Percentiles rank a stretch among this genome's conserved stretches.
Evolutionary conservation across 345 rosid genomes (phyloP).

Genomic region (Eucalyptus rudis): DNA sequence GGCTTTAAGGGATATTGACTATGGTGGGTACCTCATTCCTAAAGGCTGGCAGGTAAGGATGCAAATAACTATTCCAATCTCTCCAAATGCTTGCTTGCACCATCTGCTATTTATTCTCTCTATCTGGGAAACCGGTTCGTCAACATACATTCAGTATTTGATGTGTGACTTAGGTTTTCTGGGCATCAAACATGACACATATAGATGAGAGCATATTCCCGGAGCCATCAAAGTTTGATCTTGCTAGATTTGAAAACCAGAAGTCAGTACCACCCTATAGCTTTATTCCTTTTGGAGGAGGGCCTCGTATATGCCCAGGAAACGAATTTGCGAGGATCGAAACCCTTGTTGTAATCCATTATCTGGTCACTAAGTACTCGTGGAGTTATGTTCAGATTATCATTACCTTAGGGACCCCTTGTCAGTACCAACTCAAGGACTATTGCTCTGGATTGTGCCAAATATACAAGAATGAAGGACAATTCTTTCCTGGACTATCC

Average conservation of each 20-base stretch:
- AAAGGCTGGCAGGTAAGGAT: constrained; percentile 30
- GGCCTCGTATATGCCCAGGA: constrained; percentile 12
- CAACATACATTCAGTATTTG: no score
- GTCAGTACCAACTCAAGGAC: constrained; percentile 32
- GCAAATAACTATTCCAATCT: neutral
- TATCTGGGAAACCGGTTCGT: neutral
- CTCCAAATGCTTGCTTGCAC: neutral
- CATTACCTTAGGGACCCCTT: constrained; percentile 26
- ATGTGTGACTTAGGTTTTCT: neutral
- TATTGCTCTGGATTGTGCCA: constrained; percentile 13
- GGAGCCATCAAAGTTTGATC: constrained; percentile 8
- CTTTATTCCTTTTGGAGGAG: no score
- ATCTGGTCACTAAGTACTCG: constrained; percentile 27
- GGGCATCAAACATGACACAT: constrained; percentile 10
- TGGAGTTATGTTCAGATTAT: constrained; percentile 20
- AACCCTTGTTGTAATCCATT: constrained; percentile 26
- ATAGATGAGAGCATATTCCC: constrained; percentile 9
- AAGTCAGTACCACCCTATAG: no score
- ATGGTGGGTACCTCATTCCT: constrained; percentile 26
- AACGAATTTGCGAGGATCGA: constrained; percentile 39
- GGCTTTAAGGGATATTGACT: constrained; percentile 13
- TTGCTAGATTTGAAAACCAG: neutral
- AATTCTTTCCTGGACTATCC: neutral
- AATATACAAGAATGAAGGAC: neutral
- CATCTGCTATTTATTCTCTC: neutral